Evolutionary conservation across 2,329 filamentous ascomycete genomes (phyloP), one percentile per base, ranked within the genome.

Genomic region (Magnaporthales sp.): DNA sequence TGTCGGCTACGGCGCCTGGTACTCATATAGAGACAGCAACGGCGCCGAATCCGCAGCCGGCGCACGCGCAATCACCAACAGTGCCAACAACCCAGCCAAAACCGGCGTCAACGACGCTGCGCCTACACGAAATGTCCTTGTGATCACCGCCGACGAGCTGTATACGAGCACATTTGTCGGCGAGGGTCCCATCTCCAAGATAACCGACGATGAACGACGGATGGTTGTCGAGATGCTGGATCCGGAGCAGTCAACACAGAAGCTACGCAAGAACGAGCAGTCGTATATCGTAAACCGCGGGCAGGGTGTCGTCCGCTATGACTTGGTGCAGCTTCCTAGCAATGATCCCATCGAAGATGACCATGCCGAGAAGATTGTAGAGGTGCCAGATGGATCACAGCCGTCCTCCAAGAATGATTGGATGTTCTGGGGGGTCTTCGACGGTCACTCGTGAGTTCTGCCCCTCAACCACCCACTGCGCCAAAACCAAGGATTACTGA

Each of bases 391-490:
- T 66, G 84, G 72, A 79, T 84, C 75, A 78, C 73, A 69, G 38
- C 74, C 73, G 27, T 72, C 74, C 26, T 70, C 82, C 22, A 87
- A 83, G 68, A 91, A 86, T 69, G 96, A 99, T 78, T 99, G 95
- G 95, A 98, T 98, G 93, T 99, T 99, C 77, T 99, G 96, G 95
- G 95, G 93, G 67, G 93, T 99, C 22, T 99, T 98, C 77, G 95
- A 99, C 75, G 95, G 95, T 0, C 95, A 99, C 78, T 92, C 91
- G 92, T 94, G 81, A 78, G 86, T 84, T 68, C 46, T 13, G 26
- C 3, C 38, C 9, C 13, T 1, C 29, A 60, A 72, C 60, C 54
- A 72, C 60, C 54, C 46, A 26, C 67, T 69, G 69, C 71, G 24
- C 24, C 2, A 51, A 9, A 30, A 22, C 13, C 24, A n/a, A 22